Percentiles rank a stretch among this genome's conserved stretches.
phyloP scores from a whole-genome alignment of 345 rosid species.

The Carallia brachiata region DNA sequence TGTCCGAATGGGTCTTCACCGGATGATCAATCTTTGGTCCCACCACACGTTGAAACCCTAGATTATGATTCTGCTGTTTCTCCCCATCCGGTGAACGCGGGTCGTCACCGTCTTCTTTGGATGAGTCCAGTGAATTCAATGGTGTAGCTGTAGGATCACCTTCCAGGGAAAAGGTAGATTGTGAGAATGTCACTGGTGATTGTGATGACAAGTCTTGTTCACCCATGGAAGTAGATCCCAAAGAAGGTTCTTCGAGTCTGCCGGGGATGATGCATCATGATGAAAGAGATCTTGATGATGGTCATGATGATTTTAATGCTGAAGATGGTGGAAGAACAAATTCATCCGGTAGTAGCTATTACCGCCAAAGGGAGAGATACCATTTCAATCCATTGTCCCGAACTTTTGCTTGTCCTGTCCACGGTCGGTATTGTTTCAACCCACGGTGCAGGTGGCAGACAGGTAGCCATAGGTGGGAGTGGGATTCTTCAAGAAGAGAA shows the following conservation, averaged over 20 bases:
- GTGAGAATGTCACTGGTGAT: not conserved
- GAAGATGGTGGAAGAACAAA: not conserved
- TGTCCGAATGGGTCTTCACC: not conserved
- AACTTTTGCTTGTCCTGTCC: too few relatives aligned
- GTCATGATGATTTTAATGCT: not conserved
- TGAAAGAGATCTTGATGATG: not conserved
- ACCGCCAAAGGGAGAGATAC: too few relatives aligned
- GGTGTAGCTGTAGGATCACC: not conserved
- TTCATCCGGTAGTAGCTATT: too few relatives aligned
- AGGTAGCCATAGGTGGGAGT: not conserved
- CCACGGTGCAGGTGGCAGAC: too few relatives aligned
- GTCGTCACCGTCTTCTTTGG: not conserved
- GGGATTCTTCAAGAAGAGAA: not conserved
- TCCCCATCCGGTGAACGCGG: not conserved
- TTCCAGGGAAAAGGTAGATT: not conserved
- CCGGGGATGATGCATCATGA: not conserved
- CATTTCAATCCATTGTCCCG: too few relatives aligned
- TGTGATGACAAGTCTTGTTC: not conserved
- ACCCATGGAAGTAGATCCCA: not conserved
- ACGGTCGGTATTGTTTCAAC: too few relatives aligned
- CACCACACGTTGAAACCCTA: not conserved
- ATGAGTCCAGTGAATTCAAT: not conserved
- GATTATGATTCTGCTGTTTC: conserved; percentile 10
- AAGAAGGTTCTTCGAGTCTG: not conserved
- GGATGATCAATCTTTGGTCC: too few relatives aligned